Conservation (phyloP, 2,329 filamentous ascomycete species). For the Trichoderma simmonsii region DNA sequence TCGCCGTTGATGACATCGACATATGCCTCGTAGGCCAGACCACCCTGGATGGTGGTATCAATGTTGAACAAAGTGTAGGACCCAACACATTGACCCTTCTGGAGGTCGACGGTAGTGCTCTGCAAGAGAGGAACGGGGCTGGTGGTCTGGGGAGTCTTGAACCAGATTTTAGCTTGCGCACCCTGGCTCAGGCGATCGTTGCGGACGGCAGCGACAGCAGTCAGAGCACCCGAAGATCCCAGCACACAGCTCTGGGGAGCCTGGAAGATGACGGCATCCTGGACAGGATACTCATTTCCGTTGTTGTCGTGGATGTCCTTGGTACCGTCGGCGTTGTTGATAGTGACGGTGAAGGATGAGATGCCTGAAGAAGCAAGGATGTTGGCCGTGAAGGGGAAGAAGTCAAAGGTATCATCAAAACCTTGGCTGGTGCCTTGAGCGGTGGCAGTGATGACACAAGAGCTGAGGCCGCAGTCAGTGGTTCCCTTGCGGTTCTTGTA, state of each 20-base stretch:
- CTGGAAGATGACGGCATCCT: conserved; percentile 55
- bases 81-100: conserved; percentile 44
- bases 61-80: conserved; percentile 48
- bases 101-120: conserved; percentile 39
- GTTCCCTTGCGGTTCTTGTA: conserved; percentile 56
- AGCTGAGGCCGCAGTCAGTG: conserved; percentile 39
- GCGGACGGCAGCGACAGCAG: conserved; percentile 46
- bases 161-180: conserved; percentile 42
- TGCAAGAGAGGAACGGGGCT: conserved; percentile 44
- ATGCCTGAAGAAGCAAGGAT: conserved; percentile 59
- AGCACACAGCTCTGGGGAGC: conserved; percentile 55
- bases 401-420: conserved; percentile 59
- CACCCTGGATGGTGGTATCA: conserved; percentile 43
- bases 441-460: conserved; percentile 45
- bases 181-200: conserved; percentile 45
- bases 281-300: conserved; percentile 51
- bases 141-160: conserved; percentile 39
- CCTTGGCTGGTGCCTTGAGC: conserved; percentile 49
- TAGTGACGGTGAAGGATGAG: conserved; percentile 55
- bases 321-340: conserved; percentile 48
- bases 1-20: conserved; percentile 45
- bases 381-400: conserved; percentile 47
- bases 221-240: conserved; percentile 41
- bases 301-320: conserved; percentile 54
- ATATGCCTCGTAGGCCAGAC: conserved; percentile 42